Evolutionary conservation across 768 basidiomycete genomes (phyloP), one percentile per base, ranked within the genome.

Genomic region (Trametes cubensis): DNA sequence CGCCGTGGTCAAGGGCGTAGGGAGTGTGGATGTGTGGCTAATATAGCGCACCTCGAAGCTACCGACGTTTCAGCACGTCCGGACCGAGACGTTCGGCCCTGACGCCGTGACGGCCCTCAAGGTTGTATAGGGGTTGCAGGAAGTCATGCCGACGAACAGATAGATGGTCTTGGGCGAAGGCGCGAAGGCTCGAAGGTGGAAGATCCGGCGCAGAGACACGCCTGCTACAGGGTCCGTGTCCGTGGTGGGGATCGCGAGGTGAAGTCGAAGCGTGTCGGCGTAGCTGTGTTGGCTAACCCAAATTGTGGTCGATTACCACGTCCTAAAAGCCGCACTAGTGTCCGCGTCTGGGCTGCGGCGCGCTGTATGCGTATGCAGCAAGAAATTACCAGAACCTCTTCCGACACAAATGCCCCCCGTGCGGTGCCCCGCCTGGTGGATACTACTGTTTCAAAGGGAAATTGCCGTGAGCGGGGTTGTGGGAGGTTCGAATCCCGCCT

Each of bases 101-200:
- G 74, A 74, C 57, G 66, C 65, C 20, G 73, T 75, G 5, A 39
- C 74, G 28, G 70, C 70, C 10, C 50, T 74, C 55, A 67, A 66
- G 55, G 56, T 57, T n/a, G 13, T 44, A 44, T 60, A 58, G 58
- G 47, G n/a, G 38, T 46, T 47, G 4, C 25, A 42, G 40, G 30
- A 13, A 44, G 23, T 23, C 14, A 21, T 25, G 5, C 48, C 17
- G 48, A 49, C n/a, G 21, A 26, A 26, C 26, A 13, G 34, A 34
- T 7, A 11, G 34, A 11, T 34, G 34, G 34, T 2, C 34, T 34
- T 11, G 34, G 28, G 28, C 28, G 28, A 28, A 28, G 28, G 28
- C 28, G 5, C 34, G 34, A 34, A 5, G 28, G 34, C 34, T 34
- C 6, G 34, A 34, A 34, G 34, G 2, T 26, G 25, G 28, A 62